Base-by-base conservation (phyloP, 352 stramenopile species). In the Phytophthora pistaciae region DNA sequence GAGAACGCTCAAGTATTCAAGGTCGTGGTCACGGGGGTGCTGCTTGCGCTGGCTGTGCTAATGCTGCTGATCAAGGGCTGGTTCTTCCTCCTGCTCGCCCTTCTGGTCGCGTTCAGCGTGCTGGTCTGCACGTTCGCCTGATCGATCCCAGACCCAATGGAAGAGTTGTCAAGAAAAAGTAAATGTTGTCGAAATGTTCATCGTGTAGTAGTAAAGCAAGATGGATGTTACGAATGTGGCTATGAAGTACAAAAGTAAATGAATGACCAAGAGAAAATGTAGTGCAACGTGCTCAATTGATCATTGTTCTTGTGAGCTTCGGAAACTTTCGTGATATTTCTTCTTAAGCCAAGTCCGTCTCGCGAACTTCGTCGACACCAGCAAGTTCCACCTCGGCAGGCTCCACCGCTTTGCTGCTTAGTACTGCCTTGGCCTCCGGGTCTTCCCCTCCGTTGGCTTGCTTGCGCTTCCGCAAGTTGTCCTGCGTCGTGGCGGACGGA, bases 401-500 rank as follows among this genome's bases (percentile, higher is more conserved):
- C 16, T 71, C 50, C 13, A 71, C 56, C 18, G 56, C 27, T 18
- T 29, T 66, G 25, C 52, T 64, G n/a, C 48, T 29, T 16, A 71
- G 48, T 1, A 64, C 56, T 5, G 64, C 36, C 18, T 64, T 71
- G 18, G 64, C n/a, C 20, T 76, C 63, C 10, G 49, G 57, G 13
- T 72, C 50, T 14, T 68, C 56, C 8, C 8, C 36, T 36, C 27
- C 58, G 9, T 68, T 42, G 0, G 40, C 21, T 49, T 68, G 49
- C 10, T 68, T 60, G 5, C 72, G 62, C 20, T 79, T 68, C 20
- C 74, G 77, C 14, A 77, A 62, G 6, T 58, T 60, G 7, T 63
- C 58, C 16, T 87, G 62, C 14, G 79, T 74, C 9, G 75, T 71
- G 2, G 78, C 66, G 0, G 82, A 90, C 20, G 82, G 79, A 16